Evolutionary conservation across 805 yeast genomes (phyloP), one percentile per base, ranked within the genome.

Genomic region (Lachancea lanzarotensis): DNA sequence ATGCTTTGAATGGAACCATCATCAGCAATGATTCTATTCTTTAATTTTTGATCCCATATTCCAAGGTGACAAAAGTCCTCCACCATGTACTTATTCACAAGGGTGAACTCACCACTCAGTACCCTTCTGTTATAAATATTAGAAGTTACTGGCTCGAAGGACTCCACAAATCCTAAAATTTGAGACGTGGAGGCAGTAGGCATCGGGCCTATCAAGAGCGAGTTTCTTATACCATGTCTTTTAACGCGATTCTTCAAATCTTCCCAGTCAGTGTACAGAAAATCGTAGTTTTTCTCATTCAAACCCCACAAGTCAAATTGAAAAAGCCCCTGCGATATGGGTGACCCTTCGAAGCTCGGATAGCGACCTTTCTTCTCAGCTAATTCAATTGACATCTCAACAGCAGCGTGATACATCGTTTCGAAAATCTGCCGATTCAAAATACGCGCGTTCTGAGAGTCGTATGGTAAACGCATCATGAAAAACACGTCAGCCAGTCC

Each of bases 111-210:
- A 34, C 97, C 97, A 12, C 96, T 84, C 5, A 87, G 70, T 2
- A 88, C 96, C 56, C 97, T 78, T 55, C 97, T 78, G 31, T 85
- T 79, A 65, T 89, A 91, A 52, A 91, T 79, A 65, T 90, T 90
- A 17, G 96, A 87, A 2, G 97, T 89, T 60, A 82, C 78, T 5
- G 98, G 97, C 67, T 91, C 98, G 63, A 90, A 90, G 66, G 96
- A 90, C 68, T 90, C 98, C 55, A 81, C 89, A 70, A 76, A 86
- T 29, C 97, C 97, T 43, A 90, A 72, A 37, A 90, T 89, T 68
- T 89, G 96, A 2, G 98, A 91, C 1, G 98, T 91, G 0, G 97
- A 88, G 1, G 98, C 98, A 10, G 98, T 90, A 17, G 98, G 98
- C 98, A 90, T 90, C 40, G 96, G 93, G 0, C 93, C 96, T 19